These are phyloP conservation scores for Danielia reshetovae DNA, from an alignment of 805 yeast genomes.

Conservation along the genomic window DNA sequence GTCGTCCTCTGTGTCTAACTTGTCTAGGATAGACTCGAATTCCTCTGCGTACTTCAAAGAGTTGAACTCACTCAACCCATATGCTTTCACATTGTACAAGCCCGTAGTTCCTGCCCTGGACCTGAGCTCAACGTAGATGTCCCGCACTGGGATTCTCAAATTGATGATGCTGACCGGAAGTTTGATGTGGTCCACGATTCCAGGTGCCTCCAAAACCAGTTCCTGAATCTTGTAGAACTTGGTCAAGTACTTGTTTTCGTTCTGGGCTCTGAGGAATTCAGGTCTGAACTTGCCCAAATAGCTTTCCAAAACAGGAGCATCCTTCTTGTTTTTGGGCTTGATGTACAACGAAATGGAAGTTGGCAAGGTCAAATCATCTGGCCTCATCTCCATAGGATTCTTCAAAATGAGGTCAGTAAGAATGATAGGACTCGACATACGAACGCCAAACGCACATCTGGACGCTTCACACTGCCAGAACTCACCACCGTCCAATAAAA, in stretches of 20 bases:
- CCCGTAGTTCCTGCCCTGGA: constrained; percentile 11
- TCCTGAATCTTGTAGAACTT: constrained; percentile 32
- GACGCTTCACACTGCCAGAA: constrained; percentile 31
- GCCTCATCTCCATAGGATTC: constrained; percentile 8
- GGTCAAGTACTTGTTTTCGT: constrained; percentile 23
- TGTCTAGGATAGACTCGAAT: constrained; percentile 11
- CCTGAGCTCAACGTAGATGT: constrained; percentile 27
- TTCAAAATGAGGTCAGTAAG: constrained; percentile 33
- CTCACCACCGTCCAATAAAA: constrained; percentile 29
- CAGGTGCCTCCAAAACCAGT: constrained; percentile 10
- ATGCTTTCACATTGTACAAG: constrained; percentile 12
- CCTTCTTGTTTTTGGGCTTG: constrained; percentile 23
- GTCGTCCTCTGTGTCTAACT: constrained; percentile 2
- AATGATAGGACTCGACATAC: constrained; percentile 28
- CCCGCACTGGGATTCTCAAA: constrained; percentile 27
- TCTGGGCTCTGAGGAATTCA: constrained; percentile 1
- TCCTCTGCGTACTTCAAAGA: constrained; percentile 9
- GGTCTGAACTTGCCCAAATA: constrained; percentile 15
- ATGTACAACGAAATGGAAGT: constrained; percentile 23
- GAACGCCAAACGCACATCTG: constrained; percentile 32
- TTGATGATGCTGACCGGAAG: constrained; percentile 33
- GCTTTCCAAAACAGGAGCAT: constrained; percentile 15
- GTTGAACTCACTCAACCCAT: constrained; percentile 12
- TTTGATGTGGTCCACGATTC: constrained; percentile 23
- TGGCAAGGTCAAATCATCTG: constrained; percentile 13